Conservation (phyloP, 2,329 filamentous ascomycete genomes). For the Monilinia aucupariae region DNA sequence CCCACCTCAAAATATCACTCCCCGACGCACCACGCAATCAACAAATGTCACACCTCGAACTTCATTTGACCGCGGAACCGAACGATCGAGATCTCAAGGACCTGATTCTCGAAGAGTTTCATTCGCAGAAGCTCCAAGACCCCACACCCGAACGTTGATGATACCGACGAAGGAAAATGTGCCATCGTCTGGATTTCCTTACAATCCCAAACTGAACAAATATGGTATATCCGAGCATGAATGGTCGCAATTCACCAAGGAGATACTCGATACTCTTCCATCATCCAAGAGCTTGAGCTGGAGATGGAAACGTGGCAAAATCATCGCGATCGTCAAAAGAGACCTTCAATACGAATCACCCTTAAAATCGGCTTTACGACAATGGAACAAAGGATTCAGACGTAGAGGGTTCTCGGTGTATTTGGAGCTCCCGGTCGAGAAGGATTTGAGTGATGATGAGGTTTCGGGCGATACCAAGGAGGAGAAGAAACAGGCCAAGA, state of each 20-base stretch:
- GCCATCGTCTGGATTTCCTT: slow-evolving; percentile 30
- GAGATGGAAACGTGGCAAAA: slow-evolving; percentile 9
- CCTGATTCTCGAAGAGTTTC: slow-evolving; percentile 15
- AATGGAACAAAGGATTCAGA: slow-evolving; percentile 27
- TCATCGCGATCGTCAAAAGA: slow-evolving; percentile 15
- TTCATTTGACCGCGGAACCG: slow-evolving; percentile 9
- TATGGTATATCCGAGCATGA: slow-evolving; percentile 23
- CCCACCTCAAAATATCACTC: slow-evolving; percentile 9
- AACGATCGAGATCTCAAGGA: slow-evolving; percentile 14
- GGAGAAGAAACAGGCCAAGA: slow-evolving; percentile 18
- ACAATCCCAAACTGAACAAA: slow-evolving; percentile 21
- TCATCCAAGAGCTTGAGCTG: neutral
- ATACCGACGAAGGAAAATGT: slow-evolving; percentile 26
- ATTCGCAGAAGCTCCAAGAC: slow-evolving; percentile 12
- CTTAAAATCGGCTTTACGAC: slow-evolving; percentile 21
- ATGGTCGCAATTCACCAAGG: slow-evolving; percentile 29
- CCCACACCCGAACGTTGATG: neutral
- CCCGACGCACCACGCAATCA: slow-evolving; percentile 2
- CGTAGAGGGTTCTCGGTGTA: slow-evolving; percentile 26
- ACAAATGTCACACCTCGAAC: slow-evolving; percentile 14
- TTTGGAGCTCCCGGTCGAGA: slow-evolving; percentile 25
- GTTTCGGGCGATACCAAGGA: slow-evolving; percentile 2
- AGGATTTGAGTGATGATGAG: slow-evolving; percentile 8
- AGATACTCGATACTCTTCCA: slow-evolving; percentile 22
- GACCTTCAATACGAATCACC: slow-evolving; percentile 25